phyloP scores from a whole-genome alignment of 495 filamentous ascomycete species.

The Daldinia caldariorum region DNA sequence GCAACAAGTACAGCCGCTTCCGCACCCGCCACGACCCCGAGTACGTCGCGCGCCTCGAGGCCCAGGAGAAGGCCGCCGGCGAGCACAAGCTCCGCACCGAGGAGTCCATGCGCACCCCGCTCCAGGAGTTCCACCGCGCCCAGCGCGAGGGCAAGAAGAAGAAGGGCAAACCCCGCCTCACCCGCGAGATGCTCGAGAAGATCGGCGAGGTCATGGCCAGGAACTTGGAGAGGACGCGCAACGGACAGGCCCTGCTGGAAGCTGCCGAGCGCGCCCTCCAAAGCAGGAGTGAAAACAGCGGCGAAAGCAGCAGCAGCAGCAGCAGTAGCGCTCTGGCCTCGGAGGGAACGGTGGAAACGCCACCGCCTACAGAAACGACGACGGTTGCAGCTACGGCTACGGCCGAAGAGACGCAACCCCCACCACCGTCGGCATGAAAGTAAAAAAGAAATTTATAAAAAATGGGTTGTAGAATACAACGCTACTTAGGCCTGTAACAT shows the following conservation, averaged over 20 bases:
- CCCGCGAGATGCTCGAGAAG: slow-evolving; percentile 68
- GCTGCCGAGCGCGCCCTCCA: background rate
- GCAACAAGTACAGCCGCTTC: slow-evolving; percentile 85
- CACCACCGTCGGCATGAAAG: slow-evolving; percentile 29
- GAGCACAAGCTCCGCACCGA: slow-evolving; percentile 58
- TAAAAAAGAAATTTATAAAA: background rate
- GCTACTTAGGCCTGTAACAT: slow-evolving; percentile 42
- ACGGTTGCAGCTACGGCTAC: background rate
- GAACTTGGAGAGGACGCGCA: slow-evolving; percentile 58
- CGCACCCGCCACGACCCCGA: slow-evolving; percentile 79
- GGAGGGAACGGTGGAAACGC: background rate
- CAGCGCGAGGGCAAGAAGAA: slow-evolving; percentile 55
- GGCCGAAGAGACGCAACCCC: slow-evolving; percentile 20
- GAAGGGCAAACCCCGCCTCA: slow-evolving; percentile 61
- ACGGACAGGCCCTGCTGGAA: slow-evolving; percentile 38
- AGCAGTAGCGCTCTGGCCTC: background rate
- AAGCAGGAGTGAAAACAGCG: background rate
- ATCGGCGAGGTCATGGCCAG: slow-evolving; percentile 72
- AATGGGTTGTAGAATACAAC: slow-evolving; percentile 19
- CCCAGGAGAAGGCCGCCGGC: slow-evolving; percentile 68
- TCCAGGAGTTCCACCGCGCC: slow-evolving; percentile 61
- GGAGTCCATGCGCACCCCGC: slow-evolving; percentile 64
- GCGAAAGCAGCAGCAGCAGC: too few relatives aligned
- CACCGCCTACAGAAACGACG: slow-evolving; percentile 7
- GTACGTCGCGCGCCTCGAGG: slow-evolving; percentile 69